phyloP scores from a whole-genome alignment of 148 eudicot genomes.

The Euryodendron excelsum region DNA sequence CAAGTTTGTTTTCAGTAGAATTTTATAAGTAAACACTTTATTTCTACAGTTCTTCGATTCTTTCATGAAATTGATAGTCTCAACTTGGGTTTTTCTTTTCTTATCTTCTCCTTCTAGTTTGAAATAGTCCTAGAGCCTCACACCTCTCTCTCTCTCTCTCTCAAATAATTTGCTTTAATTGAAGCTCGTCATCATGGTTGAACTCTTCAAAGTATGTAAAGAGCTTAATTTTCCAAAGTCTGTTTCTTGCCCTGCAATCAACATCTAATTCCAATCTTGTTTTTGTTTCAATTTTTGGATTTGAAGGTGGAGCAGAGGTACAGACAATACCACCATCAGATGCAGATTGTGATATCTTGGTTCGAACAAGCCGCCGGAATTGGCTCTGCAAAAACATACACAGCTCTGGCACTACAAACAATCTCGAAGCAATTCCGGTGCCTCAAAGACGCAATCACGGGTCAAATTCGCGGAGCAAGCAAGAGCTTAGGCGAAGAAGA shows the following conservation, averaged over 20 bases:
- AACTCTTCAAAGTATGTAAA: neutral
- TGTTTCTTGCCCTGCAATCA: neutral
- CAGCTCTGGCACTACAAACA: constrained; percentile 68
- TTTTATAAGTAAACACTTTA: too few species aligned
- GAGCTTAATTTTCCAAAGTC: neutral
- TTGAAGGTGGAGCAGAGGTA: constrained; percentile 76
- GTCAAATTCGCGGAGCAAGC: constrained; percentile 51
- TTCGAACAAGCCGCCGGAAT: constrained; percentile 74
- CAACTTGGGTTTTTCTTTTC: too few species aligned
- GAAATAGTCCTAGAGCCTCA: too few species aligned
- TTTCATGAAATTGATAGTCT: too few species aligned
- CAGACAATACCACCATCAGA: constrained; percentile 82
- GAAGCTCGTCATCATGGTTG: too few species aligned
- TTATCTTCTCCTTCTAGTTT: too few species aligned
- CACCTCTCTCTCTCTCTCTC: too few species aligned
- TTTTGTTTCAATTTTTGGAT: neutral
- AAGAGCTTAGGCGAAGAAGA: constrained; percentile 70
- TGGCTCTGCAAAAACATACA: constrained; percentile 80
- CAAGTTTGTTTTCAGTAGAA: too few species aligned
- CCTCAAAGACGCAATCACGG: constrained; percentile 59
- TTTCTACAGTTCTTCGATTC: too few species aligned
- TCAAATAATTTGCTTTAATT: too few species aligned
- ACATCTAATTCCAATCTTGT: neutral
- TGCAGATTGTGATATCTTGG: constrained; percentile 68
- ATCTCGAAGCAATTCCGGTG: constrained; percentile 81